phyloP scores from a whole-genome alignment of 768 basidiomycete species.

The Agaricus sinodeliciosus region DNA sequence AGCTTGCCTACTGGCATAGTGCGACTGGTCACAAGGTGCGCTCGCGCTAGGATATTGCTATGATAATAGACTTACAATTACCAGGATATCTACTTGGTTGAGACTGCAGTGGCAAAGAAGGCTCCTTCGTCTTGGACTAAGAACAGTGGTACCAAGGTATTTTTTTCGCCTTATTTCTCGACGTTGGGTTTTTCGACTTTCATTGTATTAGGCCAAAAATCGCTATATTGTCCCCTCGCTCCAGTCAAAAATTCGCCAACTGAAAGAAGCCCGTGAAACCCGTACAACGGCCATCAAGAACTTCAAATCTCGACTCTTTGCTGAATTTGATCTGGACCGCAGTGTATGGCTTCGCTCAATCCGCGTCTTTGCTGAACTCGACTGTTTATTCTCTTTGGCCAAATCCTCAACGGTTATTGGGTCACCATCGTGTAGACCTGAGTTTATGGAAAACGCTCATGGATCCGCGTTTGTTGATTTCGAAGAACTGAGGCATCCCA shows the following conservation, averaged over 20 bases:
- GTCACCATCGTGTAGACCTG: slow-evolving; percentile 90
- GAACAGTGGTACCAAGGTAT: slow-evolving; percentile 71
- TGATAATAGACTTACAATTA: background rate
- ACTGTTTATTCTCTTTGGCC: slow-evolving; percentile 89
- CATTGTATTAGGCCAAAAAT: slow-evolving; percentile 44
- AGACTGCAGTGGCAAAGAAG: slow-evolving; percentile 55
- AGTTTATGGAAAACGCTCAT: slow-evolving; percentile 68
- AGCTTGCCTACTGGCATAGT: slow-evolving; percentile 47
- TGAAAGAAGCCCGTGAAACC: slow-evolving; percentile 94
- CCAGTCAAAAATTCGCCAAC: slow-evolving; percentile 59
- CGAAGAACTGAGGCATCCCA: slow-evolving; percentile 84
- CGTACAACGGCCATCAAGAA: slow-evolving; percentile 72
- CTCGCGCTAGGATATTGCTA: background rate
- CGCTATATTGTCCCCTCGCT: slow-evolving; percentile 79
- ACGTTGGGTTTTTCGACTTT: background rate
- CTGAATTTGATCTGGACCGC: slow-evolving; percentile 78
- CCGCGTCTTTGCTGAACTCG: slow-evolving; percentile 88
- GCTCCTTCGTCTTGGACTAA: slow-evolving; percentile 86
- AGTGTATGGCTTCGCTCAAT: slow-evolving; percentile 78
- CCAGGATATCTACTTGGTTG: slow-evolving; percentile 88
- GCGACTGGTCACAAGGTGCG: slow-evolving; percentile 73
- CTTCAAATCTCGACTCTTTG: slow-evolving; percentile 75
- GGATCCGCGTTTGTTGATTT: slow-evolving; percentile 76
- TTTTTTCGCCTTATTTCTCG: slow-evolving; percentile 3
- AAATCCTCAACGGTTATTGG: slow-evolving; percentile 86